These are phyloP conservation scores for Gymnopilus dilepis DNA, from an alignment of 768 basidiomycete species.

Conservation along the genomic window DNA sequence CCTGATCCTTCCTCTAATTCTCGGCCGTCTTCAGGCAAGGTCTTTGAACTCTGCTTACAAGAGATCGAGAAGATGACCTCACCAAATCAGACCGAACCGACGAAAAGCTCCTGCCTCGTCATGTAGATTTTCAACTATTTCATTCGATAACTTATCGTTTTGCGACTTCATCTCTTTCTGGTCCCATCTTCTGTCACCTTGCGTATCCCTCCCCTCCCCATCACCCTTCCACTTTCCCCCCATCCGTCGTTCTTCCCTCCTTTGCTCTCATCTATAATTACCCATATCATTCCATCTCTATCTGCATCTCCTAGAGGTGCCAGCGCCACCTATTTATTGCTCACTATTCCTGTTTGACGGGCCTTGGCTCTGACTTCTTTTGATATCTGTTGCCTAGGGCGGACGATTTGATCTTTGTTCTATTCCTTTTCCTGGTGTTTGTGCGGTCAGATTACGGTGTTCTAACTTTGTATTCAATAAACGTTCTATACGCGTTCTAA, in stretches of 20 bases:
- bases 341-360: background rate
- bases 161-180: background rate
- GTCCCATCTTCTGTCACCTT: background rate
- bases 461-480: conserved; percentile 1
- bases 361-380: background rate
- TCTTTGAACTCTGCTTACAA: conserved; percentile 82
- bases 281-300: background rate
- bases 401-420: background rate
- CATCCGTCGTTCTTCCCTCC: background rate
- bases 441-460: background rate
- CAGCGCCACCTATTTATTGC: background rate
- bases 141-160: conserved; percentile 16
- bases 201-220: background rate
- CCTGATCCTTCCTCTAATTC: conserved; percentile 3
- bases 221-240: background rate
- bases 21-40: conserved; percentile 60
- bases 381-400: background rate
- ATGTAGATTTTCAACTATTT: conserved; percentile 38
- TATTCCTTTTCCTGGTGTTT: background rate
- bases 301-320: background rate
- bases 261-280: background rate
- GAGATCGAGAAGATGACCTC: conserved; percentile 81
- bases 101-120: conserved; percentile 41
- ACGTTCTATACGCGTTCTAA: background rate
- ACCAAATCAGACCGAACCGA: conserved; percentile 51